A percentile compares a stretch with the other conserved stretches of the same genome.
Evolutionary conservation across 2,329 filamentous ascomycete genomes (phyloP).

Genomic region (Dendryphion nanum): DNA sequence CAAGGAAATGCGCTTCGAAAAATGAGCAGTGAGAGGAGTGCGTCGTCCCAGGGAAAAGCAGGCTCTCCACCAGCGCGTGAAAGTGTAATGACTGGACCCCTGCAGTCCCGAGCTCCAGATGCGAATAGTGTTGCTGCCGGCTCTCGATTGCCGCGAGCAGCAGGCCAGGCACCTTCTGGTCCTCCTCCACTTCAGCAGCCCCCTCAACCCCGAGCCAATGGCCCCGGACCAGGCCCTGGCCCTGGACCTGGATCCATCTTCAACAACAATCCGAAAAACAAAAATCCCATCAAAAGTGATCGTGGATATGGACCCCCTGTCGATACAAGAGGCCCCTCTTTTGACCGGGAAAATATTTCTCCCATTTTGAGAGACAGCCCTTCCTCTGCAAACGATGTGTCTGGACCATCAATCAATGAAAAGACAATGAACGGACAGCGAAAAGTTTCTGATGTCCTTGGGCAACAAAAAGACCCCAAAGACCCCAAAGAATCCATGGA

Average conservation of each 20-base stretch:
- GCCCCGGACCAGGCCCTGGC: constrained; percentile 12
- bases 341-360: constrained; percentile 49
- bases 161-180: constrained; percentile 60
- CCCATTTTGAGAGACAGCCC: constrained; percentile 45
- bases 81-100: constrained; percentile 38
- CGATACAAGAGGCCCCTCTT: constrained; percentile 42
- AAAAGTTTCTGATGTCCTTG: constrained; percentile 30
- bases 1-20: constrained; percentile 40
- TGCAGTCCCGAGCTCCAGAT: constrained; percentile 36
- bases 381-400: constrained; percentile 16
- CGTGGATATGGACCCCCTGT: constrained; percentile 45
- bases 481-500: constrained; percentile 38
- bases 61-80: constrained; percentile 41
- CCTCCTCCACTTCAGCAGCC: constrained; percentile 65
- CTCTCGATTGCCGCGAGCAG: constrained; percentile 61
- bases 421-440: constrained; percentile 14
- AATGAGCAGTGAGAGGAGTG: constrained; percentile 47
- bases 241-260: no score
- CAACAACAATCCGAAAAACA: constrained; percentile 42
- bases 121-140: constrained; percentile 34
- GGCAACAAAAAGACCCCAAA: constrained; percentile 16
- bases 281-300: constrained; percentile 52
- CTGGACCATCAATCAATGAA: constrained; percentile 10
- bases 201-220: constrained; percentile 55
- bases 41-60: constrained; percentile 36